phyloP scores from a whole-genome alignment of 257 asterid species.

The Euphrasia confusa region DNA sequence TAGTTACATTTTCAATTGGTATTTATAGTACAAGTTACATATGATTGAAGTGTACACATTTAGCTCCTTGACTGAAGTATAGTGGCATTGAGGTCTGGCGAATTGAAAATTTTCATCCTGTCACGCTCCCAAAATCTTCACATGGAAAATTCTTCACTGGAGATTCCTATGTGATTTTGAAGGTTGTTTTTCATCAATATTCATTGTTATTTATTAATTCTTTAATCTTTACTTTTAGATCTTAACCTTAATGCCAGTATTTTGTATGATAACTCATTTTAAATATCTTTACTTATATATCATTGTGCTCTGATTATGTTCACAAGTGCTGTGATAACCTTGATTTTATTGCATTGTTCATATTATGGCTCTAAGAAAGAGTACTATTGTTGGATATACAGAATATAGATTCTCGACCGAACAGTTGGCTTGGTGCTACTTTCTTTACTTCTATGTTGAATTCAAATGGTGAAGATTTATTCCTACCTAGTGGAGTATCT shows the following conservation, averaged over 20 bases:
- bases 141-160: constrained; percentile 80
- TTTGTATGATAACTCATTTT: neutral
- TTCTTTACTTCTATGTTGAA: neutral
- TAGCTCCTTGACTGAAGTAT: constrained; percentile 51
- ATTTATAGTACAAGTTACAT: constrained; percentile 9
- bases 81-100: constrained; percentile 96
- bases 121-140: constrained; percentile 62
- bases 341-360: neutral
- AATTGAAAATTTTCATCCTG: constrained; percentile 76
- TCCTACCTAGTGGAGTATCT: neutral
- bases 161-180: constrained; percentile 82
- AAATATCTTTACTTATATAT: neutral
- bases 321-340: neutral
- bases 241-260: too few species aligned
- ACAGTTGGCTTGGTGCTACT: neutral
- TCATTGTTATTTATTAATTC: neutral
- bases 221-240: neutral
- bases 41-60: constrained; percentile 19
- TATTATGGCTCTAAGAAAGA: neutral
- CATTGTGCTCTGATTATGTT: neutral
- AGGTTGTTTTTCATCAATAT: constrained; percentile 39
- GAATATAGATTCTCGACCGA: neutral
- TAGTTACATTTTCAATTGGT: constrained; percentile 15
- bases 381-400: too few species aligned
- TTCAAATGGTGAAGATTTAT: neutral